phyloP scores from a whole-genome alignment of 2,329 filamentous ascomycete genomes.

The Podosphaera fusca region DNA sequence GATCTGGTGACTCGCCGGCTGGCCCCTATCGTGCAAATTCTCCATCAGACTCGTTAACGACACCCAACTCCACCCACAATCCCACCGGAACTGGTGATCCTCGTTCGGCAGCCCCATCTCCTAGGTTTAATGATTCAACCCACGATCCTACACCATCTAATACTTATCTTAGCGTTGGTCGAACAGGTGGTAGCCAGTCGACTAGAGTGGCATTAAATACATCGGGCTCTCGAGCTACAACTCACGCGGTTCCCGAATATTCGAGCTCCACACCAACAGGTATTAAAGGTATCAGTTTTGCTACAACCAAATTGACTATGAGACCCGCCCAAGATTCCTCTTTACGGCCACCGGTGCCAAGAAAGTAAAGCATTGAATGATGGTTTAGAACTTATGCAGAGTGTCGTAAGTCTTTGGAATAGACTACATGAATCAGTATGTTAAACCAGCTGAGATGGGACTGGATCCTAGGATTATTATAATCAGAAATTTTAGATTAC shows the following conservation, averaged over 20 bases:
- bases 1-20: conserved; percentile 35
- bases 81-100: conserved; percentile 35
- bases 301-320: conserved; percentile 30
- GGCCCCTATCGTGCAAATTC: conserved; percentile 17
- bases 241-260: conserved; percentile 18
- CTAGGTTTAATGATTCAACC: conserved; percentile 10
- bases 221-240: conserved; percentile 26
- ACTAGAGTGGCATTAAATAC: conserved; percentile 27
- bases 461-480: background rate
- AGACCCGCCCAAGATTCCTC: conserved; percentile 34
- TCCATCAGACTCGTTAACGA: conserved; percentile 26
- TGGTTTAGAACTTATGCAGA: conserved; percentile 27
- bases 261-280: conserved; percentile 19
- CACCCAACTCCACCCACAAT: conserved; percentile 51
- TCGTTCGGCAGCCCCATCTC: conserved; percentile 23
- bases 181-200: conserved; percentile 26
- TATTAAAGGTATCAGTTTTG: conserved; percentile 27
- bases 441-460: conserved; percentile 5
- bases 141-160: conserved; percentile 15
- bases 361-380: conserved; percentile 12
- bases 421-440: conserved; percentile 13
- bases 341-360: conserved; percentile 30
- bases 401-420: conserved; percentile 29
- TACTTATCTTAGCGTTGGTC: conserved; percentile 24
- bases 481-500: background rate